phyloP scores from a whole-genome alignment of 495 filamentous ascomycete species.

The Filosporella fistucella region DNA sequence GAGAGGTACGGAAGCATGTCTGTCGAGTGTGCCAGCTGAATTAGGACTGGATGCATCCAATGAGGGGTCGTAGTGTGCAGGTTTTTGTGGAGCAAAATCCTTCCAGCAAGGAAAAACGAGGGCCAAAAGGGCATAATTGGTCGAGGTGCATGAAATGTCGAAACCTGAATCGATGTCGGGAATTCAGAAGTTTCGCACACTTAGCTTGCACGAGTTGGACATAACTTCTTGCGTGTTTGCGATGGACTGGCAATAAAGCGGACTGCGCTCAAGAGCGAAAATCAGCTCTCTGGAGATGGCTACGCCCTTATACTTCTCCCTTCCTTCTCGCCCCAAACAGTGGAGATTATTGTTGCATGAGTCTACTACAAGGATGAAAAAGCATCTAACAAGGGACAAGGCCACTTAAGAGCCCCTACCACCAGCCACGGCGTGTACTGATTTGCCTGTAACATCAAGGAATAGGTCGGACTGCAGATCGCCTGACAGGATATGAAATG shows the following conservation, averaged over 20 bases:
- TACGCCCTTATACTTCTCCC: conserved; percentile 10
- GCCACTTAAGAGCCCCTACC: neutral
- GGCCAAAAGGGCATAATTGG: no score
- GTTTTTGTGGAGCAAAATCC: conserved; percentile 4
- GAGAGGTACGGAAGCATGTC: no score
- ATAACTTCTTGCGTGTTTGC: no score
- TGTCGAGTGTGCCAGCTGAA: no score
- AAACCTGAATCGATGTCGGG: no score
- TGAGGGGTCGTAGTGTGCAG: conserved; percentile 12
- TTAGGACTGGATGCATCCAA: no score
- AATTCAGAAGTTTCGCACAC: no score
- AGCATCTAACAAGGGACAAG: conserved; percentile 9
- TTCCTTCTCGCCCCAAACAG: conserved; percentile 5
- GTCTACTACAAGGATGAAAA: conserved; percentile 7
- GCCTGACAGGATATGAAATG: conserved; percentile 15
- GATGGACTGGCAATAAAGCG: conserved; percentile 5
- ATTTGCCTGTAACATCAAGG: conserved; percentile 5
- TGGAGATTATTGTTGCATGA: conserved; percentile 16
- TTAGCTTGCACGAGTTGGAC: no score
- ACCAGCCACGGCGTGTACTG: conserved; percentile 12
- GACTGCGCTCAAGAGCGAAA: neutral
- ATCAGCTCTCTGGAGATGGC: conserved; percentile 1
- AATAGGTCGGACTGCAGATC: conserved; percentile 11
- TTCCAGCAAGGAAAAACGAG: conserved; percentile 2
- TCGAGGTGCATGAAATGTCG: conserved; percentile 3